These are phyloP conservation scores for Nemania abortiva DNA, from an alignment of 2,329 filamentous ascomycete genomes.

Conservation along the genomic window DNA sequence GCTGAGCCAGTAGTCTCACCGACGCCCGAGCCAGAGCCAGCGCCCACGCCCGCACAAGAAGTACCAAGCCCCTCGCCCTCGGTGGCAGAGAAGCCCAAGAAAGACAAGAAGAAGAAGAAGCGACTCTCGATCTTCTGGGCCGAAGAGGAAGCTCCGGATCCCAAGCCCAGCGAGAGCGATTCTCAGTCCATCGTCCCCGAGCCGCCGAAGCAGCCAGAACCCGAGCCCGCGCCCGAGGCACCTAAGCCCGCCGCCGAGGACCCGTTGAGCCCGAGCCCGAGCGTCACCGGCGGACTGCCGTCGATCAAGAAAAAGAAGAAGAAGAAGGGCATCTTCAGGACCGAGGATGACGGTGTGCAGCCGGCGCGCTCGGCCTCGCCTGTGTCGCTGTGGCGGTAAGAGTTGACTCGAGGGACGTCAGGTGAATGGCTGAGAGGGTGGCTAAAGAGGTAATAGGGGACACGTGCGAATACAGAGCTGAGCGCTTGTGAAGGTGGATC, in stretches of 20 bases:
- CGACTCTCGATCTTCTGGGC: slow-evolving; percentile 24
- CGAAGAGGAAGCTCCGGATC: neutral
- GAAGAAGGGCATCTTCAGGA: slow-evolving; percentile 21
- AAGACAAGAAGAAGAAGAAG: slow-evolving; percentile 19
- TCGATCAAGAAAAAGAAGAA: slow-evolving; percentile 24
- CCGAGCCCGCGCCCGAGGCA: neutral
- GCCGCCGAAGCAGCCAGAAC: neutral
- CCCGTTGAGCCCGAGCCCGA: neutral
- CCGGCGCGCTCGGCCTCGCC: neutral
- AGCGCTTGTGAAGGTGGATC: neutral
- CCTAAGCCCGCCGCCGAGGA: neutral
- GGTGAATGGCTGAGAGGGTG: too few species aligned
- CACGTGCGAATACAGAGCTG: neutral
- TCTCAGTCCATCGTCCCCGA: neutral
- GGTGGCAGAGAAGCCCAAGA: neutral
- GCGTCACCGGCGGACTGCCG: neutral
- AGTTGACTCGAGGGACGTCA: too few species aligned
- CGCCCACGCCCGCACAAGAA: neutral
- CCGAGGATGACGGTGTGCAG: neutral
- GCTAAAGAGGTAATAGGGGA: too few species aligned
- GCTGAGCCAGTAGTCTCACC: neutral
- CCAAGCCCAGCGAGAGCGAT: neutral
- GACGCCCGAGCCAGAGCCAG: neutral
- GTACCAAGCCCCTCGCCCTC: neutral
- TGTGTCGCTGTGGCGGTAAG: too few species aligned